phyloP scores from a whole-genome alignment of 179 eudicot genomes.

The Carnegiea gigantea region DNA sequence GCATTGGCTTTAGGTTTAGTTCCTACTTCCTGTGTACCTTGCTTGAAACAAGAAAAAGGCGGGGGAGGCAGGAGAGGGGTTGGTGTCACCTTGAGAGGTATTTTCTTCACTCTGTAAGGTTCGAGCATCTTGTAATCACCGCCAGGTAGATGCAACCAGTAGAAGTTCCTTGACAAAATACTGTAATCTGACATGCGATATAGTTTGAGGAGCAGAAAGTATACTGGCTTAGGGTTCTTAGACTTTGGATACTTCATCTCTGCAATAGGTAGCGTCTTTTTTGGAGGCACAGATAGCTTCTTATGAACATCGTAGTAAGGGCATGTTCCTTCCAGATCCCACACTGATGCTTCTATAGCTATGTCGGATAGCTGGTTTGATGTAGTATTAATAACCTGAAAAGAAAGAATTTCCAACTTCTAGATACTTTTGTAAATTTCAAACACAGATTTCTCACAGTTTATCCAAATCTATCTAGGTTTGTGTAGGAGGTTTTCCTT shows the following conservation, averaged over 20 bases:
- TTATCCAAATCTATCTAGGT: no score
- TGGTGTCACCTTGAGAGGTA: conserved; percentile 80
- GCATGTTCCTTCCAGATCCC: conserved; percentile 82
- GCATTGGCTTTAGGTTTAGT: no score
- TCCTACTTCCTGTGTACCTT: not conserved
- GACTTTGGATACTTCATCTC: conserved; percentile 91
- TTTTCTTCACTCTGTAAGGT: conserved; percentile 59
- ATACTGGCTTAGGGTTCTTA: conserved; percentile 64
- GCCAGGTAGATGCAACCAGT: conserved; percentile 82
- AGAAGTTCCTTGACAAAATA: conserved; percentile 83
- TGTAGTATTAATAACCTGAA: conserved; percentile 84
- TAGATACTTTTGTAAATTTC: no score
- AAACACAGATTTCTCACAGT: no score
- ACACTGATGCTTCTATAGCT: conserved; percentile 79
- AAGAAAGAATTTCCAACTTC: conserved; percentile 2
- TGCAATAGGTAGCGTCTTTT: conserved; percentile 58
- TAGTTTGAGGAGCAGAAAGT: conserved; percentile 91
- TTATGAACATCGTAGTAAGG: conserved; percentile 63
- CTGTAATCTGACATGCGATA: conserved; percentile 61
- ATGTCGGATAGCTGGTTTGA: conserved; percentile 59
- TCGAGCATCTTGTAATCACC: conserved; percentile 82
- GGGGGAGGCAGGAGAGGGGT: not conserved
- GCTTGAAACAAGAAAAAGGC: not conserved
- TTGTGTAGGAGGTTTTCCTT: no score
- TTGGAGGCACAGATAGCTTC: conserved; percentile 62